These are phyloP conservation scores for Blastomyces percursus DNA, from an alignment of 2,329 filamentous ascomycete species.

Conservation along the genomic window DNA sequence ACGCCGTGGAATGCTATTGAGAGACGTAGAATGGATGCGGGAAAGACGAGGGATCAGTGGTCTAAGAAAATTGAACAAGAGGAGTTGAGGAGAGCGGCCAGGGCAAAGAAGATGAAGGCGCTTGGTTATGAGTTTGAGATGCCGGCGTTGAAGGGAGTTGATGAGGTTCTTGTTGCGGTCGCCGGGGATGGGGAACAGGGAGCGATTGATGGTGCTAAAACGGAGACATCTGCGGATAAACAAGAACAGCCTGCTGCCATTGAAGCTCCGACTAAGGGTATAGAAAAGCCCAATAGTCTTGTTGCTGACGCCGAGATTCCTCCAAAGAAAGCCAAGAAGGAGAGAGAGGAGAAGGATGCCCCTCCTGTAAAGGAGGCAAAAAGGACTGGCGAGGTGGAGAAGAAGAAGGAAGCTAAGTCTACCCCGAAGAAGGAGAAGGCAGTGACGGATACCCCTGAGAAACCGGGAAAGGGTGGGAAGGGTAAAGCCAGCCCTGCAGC, in stretches of 20 bases:
- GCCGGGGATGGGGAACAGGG: constrained; percentile 15
- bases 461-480: constrained; percentile 9
- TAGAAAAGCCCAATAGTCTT: constrained; percentile 13
- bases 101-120: constrained; percentile 63
- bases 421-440: not conserved
- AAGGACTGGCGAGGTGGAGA: not conserved
- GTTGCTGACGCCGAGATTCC: constrained; percentile 20
- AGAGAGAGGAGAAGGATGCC: constrained; percentile 23
- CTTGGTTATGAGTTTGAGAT: constrained; percentile 75
- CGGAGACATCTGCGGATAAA: constrained; percentile 3
- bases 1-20: constrained; percentile 82
- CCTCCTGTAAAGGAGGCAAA: not conserved
- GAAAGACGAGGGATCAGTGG: constrained; percentile 67
- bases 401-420: not conserved
- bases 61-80: constrained; percentile 62
- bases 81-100: constrained; percentile 55
- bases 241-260: constrained; percentile 13
- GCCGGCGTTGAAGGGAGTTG: constrained; percentile 57
- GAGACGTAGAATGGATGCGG: constrained; percentile 61
- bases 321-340: constrained; percentile 27
- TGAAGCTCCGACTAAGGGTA: constrained; percentile 21
- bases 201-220: constrained; percentile 26
- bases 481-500: constrained; percentile 12
- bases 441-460: constrained; percentile 2
- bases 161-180: constrained; percentile 37